Percentiles rank a stretch among this genome's conserved stretches.
phyloP scores from a whole-genome alignment of 2,329 filamentous ascomycete genomes.

The Cephalotrichum gorgonifer region DNA sequence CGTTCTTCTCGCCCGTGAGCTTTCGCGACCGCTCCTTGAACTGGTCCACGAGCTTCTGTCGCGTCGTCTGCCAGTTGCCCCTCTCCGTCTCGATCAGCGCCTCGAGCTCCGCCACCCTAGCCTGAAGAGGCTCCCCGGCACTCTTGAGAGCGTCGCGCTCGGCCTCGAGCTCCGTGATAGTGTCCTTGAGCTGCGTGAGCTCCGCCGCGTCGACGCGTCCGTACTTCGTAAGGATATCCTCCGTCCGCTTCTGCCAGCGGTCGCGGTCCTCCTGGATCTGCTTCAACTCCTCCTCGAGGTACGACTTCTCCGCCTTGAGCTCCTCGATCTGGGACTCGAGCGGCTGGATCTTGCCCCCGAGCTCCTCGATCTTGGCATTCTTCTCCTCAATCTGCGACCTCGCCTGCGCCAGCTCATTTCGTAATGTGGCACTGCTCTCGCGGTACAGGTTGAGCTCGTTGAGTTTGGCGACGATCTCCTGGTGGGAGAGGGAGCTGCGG shows the following conservation, averaged over 20 bases:
- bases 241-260: slow-evolving; percentile 89
- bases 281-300: slow-evolving; percentile 78
- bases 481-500: slow-evolving; percentile 66
- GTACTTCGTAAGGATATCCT: slow-evolving; percentile 93
- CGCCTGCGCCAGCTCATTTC: slow-evolving; percentile 73
- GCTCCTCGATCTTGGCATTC: slow-evolving; percentile 60
- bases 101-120: slow-evolving; percentile 42
- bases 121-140: slow-evolving; percentile 39
- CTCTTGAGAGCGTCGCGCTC: slow-evolving; percentile 51
- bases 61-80: slow-evolving; percentile 38
- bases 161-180: slow-evolving; percentile 53
- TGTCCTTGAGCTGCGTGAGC: slow-evolving; percentile 77
- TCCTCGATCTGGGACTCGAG: slow-evolving; percentile 72
- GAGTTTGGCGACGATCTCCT: slow-evolving; percentile 86
- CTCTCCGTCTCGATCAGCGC: slow-evolving; percentile 43
- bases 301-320: slow-evolving; percentile 69
- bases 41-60: slow-evolving; percentile 47
- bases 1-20: slow-evolving; percentile 42
- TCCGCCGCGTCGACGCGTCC: slow-evolving; percentile 91
- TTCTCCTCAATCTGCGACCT: slow-evolving; percentile 69
- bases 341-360: slow-evolving; percentile 68
- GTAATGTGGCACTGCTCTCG: slow-evolving; percentile 85
- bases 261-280: slow-evolving; percentile 86
- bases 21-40: slow-evolving; percentile 50
- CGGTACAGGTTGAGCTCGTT: slow-evolving; percentile 94